Percentiles rank a stretch among this genome's conserved stretches.
Evolutionary conservation across 495 filamentous ascomycete genomes (phyloP).

Genomic region (Ascodesmis nigricans): DNA sequence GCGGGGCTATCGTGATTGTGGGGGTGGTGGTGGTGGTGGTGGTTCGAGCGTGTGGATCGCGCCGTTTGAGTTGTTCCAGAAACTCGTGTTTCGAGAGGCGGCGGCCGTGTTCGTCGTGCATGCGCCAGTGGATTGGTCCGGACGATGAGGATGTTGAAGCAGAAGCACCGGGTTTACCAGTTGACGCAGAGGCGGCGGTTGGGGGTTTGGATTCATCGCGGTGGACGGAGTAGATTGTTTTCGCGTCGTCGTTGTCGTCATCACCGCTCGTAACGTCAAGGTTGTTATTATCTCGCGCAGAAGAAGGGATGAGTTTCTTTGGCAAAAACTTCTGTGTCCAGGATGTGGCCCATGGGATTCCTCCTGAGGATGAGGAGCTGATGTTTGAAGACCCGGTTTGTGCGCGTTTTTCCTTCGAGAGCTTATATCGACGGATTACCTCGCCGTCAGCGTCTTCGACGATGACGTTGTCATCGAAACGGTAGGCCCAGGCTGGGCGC

Average conservation of each 20-base stretch:
- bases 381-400: conserved; percentile 12
- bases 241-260: conserved; percentile 23
- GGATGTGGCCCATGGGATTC: no score
- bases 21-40: no score
- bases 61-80: conserved; percentile 54
- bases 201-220: conserved; percentile 4
- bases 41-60: conserved; percentile 55
- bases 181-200: conserved; percentile 24
- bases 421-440: conserved; percentile 85
- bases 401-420: conserved; percentile 20
- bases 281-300: conserved; percentile 31
- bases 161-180: conserved; percentile 30
- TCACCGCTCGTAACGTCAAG: conserved; percentile 28
- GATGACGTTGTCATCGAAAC: conserved; percentile 65
- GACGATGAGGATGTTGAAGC: no score
- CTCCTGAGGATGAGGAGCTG: no score
- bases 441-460: conserved; percentile 96
- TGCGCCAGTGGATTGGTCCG: conserved; percentile 65
- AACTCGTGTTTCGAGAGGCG: conserved; percentile 85
- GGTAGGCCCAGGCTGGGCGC: conserved; percentile 68
- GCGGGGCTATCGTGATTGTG: no score
- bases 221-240: conserved; percentile 17
- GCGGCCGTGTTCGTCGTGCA: conserved; percentile 44
- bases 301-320: no score
- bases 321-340: no score